Percentiles rank a stretch among this genome's conserved stretches.
These are phyloP conservation scores for Spongispora temasekensis DNA, from an alignment of 1,284 basidiomycete species.

Conservation along the genomic window DNA sequence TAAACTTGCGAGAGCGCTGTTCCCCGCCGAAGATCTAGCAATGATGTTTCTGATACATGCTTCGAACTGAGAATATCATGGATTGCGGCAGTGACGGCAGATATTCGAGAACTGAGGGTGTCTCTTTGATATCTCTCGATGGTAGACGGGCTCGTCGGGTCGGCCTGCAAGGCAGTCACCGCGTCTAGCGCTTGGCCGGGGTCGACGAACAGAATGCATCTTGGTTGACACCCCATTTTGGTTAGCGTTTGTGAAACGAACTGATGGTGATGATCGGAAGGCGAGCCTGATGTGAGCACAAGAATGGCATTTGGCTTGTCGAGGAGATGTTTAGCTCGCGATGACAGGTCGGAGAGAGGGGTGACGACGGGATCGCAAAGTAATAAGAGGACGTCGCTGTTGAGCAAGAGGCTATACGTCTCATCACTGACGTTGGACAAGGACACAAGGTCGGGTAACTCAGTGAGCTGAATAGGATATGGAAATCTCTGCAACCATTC, in stretches of 20 bases:
- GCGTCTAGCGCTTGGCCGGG: slow-evolving; percentile 57
- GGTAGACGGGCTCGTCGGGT: slow-evolving; percentile 46
- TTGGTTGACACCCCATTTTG: slow-evolving; percentile 20
- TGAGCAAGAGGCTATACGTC: slow-evolving; percentile 39
- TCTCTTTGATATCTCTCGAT: slow-evolving; percentile 66
- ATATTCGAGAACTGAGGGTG: slow-evolving; percentile 58
- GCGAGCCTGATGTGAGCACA: slow-evolving; percentile 42
- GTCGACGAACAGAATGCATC: slow-evolving; percentile 52
- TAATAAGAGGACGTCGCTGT: slow-evolving; percentile 60
- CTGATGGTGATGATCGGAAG: slow-evolving; percentile 17
- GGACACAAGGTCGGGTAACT: slow-evolving; percentile 39
- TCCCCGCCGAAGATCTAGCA: slow-evolving; percentile 25
- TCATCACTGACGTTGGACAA: slow-evolving; percentile 16
- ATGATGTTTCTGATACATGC: slow-evolving; percentile 2
- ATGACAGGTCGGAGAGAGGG: slow-evolving; percentile 42
- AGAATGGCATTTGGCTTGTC: slow-evolving; percentile 55
- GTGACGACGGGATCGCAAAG: slow-evolving; percentile 59
- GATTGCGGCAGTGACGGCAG: slow-evolving; percentile 46
- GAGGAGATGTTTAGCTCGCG: slow-evolving; percentile 38
- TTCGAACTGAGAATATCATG: slow-evolving; percentile 33
- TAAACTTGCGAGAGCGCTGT: slow-evolving; percentile 38
- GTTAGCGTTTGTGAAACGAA: slow-evolving; percentile 21
- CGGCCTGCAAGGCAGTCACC: slow-evolving; percentile 46
- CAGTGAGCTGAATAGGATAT: slow-evolving; percentile 48
- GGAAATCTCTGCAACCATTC: slow-evolving; percentile 56